Base-by-base conservation (phyloP, 306 rosid species). In the Castanea sativa region DNA sequence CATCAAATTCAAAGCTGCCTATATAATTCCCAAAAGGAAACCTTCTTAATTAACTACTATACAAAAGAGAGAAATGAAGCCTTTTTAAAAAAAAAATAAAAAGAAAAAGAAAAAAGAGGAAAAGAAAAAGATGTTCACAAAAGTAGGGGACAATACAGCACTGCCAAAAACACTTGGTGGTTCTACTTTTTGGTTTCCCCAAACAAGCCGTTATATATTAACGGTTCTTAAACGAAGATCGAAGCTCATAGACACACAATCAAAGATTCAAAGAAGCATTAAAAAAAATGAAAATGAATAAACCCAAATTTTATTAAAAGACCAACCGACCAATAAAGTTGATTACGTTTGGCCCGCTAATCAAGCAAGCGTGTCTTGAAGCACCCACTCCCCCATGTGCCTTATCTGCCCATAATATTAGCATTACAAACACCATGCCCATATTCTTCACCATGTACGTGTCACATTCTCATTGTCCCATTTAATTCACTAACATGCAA, bases 331-430 rank as follows among this genome's bases (percentile, higher is more conserved):
- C 76, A 70, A 61, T 81, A 57, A 63, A 76, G 80, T 32, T 5
- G 10, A 73, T 76, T 10, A 65, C n/a, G 60, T 78, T 75, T 65
- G 92, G 87, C 82, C 99, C 96, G 83, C 55, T 75, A 85, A 90
- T 91, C 55, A 91, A 85, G 97, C 89, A 87, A 86, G 87, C 86
- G 88, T 86, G 90, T 78, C 71, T 41, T 18, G 32, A 77, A 84
- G 78, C 79, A 81, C 83, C 91, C 84, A 84, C 88, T 69, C 57
- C 16, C 85, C 98, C 98, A 91, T 91, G 98, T 92, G 99, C 95
- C 65, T 12, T 30, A 35, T 82, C 78, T 16, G 79, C 84, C 88
- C 86, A 60, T 77, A 73, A 86, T 83, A 85, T 79, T 78, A 76
- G 80, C 87, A 82, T 13, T 72, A 68, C 58, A 78, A 76, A 72